Evolutionary conservation across 2,329 filamentous ascomycete genomes (phyloP), one percentile per base, ranked within the genome.

Genomic region (Aureobasidium vineae): DNA sequence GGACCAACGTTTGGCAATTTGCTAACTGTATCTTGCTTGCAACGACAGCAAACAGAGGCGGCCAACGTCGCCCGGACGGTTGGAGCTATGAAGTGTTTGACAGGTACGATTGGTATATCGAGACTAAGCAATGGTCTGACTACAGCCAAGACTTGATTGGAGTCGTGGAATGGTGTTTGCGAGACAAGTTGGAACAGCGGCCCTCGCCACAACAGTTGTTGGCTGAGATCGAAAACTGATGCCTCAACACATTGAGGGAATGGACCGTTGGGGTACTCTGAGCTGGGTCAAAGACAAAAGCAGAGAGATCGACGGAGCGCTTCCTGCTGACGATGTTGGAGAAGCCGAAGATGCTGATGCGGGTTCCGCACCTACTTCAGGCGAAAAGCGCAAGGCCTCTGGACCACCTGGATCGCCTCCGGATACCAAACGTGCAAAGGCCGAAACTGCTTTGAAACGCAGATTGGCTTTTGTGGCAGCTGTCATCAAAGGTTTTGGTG

Each of bases 141-240:
- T 50, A 50, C 23, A 50, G 59, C 8, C 15, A 40, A 5, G 59
- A 63, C 3, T 16, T 63, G 15, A 19, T 63, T 15, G 21, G 38
- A 1, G 1, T 33, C 4, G 59, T 40, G 3, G n/a, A 63, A 1
- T 2, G 1, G 3, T 63, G 59, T 50, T 2, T 49, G 26, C 3
- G 2, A 2, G 5, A 5, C 1, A 3, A n/a, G 2, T 13, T 19
- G 6, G 13, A 38, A 2, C 7, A 49, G 2, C 59, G 59, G 5
- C 59, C 59, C 13, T n/a, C 59, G 23, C 59, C 59, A 7, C 59
- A 50, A 50, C 13, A 40, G 10, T 16, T 63, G 11, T 28, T 49
- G 19, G n/a, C n/a, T n/a, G n/a, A n/a, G n/a, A n/a, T n/a, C 10
- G 19, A 0, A 13, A 1, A 11, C 11, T 63, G 2, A 50, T 63